Percentiles rank a stretch among this genome's conserved stretches.
These are phyloP conservation scores for Malus asiatica DNA, from an alignment of 306 rosid genomes.

Conservation along the genomic window DNA sequence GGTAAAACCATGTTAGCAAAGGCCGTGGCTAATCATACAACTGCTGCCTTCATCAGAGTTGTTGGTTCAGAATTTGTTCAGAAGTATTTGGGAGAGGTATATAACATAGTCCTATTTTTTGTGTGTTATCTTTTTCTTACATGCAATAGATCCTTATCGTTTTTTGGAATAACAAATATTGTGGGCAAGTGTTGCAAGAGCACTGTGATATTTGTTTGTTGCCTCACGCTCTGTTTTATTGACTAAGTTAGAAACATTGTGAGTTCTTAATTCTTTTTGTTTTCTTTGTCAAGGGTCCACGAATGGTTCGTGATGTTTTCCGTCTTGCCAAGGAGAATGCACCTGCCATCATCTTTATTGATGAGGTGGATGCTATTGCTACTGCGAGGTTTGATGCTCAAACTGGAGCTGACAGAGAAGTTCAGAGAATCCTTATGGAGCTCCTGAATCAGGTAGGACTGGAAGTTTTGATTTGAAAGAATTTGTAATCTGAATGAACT, in stretches of 20 bases:
- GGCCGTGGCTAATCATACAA: constrained; percentile 97
- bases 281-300: constrained; percentile 55
- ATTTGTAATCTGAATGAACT: neutral
- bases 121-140: neutral
- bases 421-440: constrained; percentile 98
- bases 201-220: neutral
- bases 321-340: constrained; percentile 99
- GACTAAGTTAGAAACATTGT: neutral
- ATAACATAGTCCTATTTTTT: neutral
- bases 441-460: constrained; percentile 83
- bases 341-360: constrained; percentile 97
- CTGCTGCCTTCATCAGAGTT: constrained; percentile 98
- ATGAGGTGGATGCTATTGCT: constrained; percentile 98
- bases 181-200: neutral
- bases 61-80: constrained; percentile 99
- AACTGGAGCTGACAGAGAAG: constrained; percentile 99
- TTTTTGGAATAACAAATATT: neutral
- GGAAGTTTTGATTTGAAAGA: neutral
- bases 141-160: neutral
- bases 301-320: constrained; percentile 98
- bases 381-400: constrained; percentile 99
- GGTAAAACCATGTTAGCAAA: constrained; percentile 99
- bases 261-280: neutral
- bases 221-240: neutral
- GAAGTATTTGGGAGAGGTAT: constrained; percentile 97